Percentiles rank a stretch among this genome's conserved stretches.
Evolutionary conservation across 441 rosid genomes (phyloP).

Genomic region (Biscutella auriculata): DNA sequence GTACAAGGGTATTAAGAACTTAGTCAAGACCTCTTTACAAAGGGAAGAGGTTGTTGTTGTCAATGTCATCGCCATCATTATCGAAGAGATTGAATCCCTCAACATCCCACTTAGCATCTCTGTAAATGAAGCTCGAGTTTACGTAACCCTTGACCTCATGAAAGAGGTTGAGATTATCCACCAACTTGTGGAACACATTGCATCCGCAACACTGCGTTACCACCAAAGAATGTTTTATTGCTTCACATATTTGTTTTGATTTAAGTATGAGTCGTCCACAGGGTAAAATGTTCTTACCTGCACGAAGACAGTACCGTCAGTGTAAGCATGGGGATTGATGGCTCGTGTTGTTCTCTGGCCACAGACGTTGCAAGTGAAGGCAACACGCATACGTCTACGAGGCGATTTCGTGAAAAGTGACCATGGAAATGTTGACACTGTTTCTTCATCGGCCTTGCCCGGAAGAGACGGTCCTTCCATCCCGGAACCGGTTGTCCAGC

Average conservation of each 20-base stretch:
- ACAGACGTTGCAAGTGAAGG: slow-evolving; percentile 82
- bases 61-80: slow-evolving; percentile 21
- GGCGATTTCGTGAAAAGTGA: slow-evolving; percentile 85
- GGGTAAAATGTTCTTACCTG: too few species aligned
- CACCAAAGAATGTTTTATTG: background rate
- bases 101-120: slow-evolving; percentile 41
- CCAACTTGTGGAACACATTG: slow-evolving; percentile 85
- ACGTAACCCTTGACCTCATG: slow-evolving; percentile 84
- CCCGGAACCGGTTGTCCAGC: slow-evolving; percentile 90
- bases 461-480: slow-evolving; percentile 88
- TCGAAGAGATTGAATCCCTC: slow-evolving; percentile 50
- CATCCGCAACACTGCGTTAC: slow-evolving; percentile 84
- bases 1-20: slow-evolving; percentile 2
- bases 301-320: slow-evolving; percentile 82
- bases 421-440: slow-evolving; percentile 83
- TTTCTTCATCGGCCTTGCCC: slow-evolving; percentile 42
- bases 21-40: slow-evolving; percentile 3
- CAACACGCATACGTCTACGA: slow-evolving; percentile 89
- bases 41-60: slow-evolving; percentile 1
- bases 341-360: slow-evolving; percentile 84
- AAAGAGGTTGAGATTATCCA: slow-evolving; percentile 87
- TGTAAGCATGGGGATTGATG: slow-evolving; percentile 78
- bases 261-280: too few species aligned
- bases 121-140: slow-evolving; percentile 49
- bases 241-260: too few species aligned